phyloP scores from a whole-genome alignment of 306 rosid genomes.

The Erythrophleum fordii region DNA sequence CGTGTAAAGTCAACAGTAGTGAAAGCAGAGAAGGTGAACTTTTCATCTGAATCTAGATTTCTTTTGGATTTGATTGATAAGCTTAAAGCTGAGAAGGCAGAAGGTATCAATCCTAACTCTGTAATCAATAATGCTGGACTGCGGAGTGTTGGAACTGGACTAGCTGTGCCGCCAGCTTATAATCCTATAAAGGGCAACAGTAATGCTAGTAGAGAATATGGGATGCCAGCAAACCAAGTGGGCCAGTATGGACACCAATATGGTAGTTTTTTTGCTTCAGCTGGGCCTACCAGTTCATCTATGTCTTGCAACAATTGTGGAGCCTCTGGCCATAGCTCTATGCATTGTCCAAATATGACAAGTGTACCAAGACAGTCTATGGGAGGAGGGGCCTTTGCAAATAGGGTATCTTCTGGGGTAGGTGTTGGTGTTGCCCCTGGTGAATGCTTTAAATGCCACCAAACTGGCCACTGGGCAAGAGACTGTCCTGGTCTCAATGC shows the following conservation, averaged over 20 bases:
- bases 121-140: constrained; percentile 39
- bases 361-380: constrained; percentile 47
- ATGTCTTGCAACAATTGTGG: constrained; percentile 72
- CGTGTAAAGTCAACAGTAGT: constrained; percentile 82
- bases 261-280: constrained; percentile 43
- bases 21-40: constrained; percentile 72
- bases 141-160: constrained; percentile 50
- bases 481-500: constrained; percentile 69
- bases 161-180: constrained; percentile 39
- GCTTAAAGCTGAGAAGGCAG: constrained; percentile 49
- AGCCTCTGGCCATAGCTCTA: constrained; percentile 70
- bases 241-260: constrained; percentile 63
- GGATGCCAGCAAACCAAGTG: constrained; percentile 52
- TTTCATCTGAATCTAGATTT: constrained; percentile 52
- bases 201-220: constrained; percentile 56
- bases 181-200: constrained; percentile 35
- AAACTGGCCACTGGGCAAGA: constrained; percentile 82
- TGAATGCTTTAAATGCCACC: constrained; percentile 84
- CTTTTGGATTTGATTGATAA: constrained; percentile 68
- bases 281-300: constrained; percentile 43
- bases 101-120: constrained; percentile 43
- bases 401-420: constrained; percentile 51
- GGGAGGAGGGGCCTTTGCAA: constrained; percentile 62
- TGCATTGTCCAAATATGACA: constrained; percentile 61
- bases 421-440: constrained; percentile 39